A percentile compares a stretch with the other conserved stretches of the same genome.
Conservation (phyloP, 306 rosid species). For the Trichosanthes truncata region DNA sequence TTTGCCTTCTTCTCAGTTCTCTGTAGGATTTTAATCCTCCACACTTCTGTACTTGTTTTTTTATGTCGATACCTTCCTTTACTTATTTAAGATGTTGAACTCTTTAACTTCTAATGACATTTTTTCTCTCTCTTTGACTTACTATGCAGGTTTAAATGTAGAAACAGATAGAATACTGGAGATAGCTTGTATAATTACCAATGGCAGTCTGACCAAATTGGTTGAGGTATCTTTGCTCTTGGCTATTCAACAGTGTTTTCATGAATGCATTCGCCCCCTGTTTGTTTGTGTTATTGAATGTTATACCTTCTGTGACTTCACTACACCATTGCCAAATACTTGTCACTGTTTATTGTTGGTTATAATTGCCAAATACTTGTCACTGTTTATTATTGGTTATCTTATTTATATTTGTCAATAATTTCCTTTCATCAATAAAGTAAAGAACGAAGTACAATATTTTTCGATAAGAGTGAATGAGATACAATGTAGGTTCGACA, state of each 20-base stretch:
- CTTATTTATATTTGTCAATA: not conserved
- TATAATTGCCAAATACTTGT: not conserved
- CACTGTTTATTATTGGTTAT: not conserved
- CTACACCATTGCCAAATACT: not conserved
- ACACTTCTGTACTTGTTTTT: not conserved
- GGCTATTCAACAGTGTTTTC: slow-evolving; percentile 2
- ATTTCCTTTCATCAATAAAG: not conserved
- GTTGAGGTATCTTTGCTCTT: slow-evolving; percentile 48
- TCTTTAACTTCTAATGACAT: not conserved
- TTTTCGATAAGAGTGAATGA: not conserved
- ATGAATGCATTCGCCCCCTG: not conserved
- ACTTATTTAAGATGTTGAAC: not conserved
- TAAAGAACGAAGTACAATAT: not conserved
- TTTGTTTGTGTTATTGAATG: slow-evolving; percentile 9
- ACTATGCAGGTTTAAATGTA: slow-evolving; percentile 57
- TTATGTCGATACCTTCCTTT: not conserved
- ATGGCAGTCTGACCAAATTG: slow-evolving; percentile 62
- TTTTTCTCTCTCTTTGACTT: not conserved
- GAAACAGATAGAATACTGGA: slow-evolving; percentile 86
- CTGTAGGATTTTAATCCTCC: not conserved
- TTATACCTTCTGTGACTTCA: not conserved
- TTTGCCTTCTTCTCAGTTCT: not conserved
- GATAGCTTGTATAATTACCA: slow-evolving; percentile 89
- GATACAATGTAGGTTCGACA: not conserved
- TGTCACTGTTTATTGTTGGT: not conserved